Evolutionary conservation across 768 basidiomycete genomes (phyloP), one percentile per base, ranked within the genome.

Genomic region (Gyrodon lividus): DNA sequence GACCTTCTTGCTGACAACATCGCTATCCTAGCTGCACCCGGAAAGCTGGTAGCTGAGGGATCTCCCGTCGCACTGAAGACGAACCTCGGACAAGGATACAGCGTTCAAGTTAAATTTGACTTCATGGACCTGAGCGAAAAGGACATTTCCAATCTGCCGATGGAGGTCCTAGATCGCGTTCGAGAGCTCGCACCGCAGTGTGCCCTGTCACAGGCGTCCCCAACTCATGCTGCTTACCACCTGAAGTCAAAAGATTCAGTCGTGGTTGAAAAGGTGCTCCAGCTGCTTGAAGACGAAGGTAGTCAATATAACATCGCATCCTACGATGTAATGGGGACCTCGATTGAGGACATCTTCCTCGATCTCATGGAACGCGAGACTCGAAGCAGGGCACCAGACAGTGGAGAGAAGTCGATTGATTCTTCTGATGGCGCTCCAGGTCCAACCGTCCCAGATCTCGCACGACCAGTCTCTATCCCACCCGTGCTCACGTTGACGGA

Each of bases 341-440:
- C 87, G 7, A 84, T 92, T 35, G 89, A 92, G 65, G 87, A 90
- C 50, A 86, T 92, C 40, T 92, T 92, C 71, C 74, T 92, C 17
- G 75, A 78, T 35, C 68, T 92, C 16, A 89, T 90, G 86, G 67
- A 67, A 42, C 71, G 76, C 4, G 61, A 65, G 46, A 40, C 16
- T 24, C 50, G n/a, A 31, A 23, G 13, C 1, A 49, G 37, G 20
- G 59, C 42, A 2, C 40, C 30, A 14, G 70, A 77, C 23, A 68
- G 73, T 13, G 55, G 53, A 3, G 54, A 63, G 13, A 58, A 61
- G 38, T 62, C 57, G 16, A 52, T 59, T 30, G 42, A 50, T 17
- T 62, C 55, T 20, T 28, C 46, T 22, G 52, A 47, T 14, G 37
- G 14, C 8, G 13, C 46, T 5, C 45, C 48, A 16, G 24, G 28